Percentiles rank a stretch among this genome's conserved stretches.
Conservation (phyloP, 257 asterid genomes). For the Vinca minor region DNA sequence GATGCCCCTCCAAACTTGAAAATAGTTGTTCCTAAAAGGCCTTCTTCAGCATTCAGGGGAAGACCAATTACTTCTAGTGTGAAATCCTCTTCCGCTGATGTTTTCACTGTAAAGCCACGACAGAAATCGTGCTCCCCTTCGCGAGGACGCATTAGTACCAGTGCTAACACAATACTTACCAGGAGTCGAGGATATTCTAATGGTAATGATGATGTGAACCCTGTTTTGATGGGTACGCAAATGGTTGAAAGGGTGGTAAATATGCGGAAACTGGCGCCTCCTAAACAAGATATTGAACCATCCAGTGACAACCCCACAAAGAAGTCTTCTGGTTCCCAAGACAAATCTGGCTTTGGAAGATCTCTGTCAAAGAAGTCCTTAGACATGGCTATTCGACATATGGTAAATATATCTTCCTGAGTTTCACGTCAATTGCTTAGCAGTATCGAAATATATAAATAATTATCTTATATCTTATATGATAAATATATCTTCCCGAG, state of each 20-base stretch:
- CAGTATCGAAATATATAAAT: neutral
- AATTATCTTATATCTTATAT: conserved; percentile 34
- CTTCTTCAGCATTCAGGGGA: conserved; percentile 60
- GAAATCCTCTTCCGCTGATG: conserved; percentile 18
- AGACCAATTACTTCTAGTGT: conserved; percentile 27
- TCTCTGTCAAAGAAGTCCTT: conserved; percentile 69
- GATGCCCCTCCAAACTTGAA: conserved; percentile 29
- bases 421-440: neutral
- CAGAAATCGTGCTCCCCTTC: conserved; percentile 63
- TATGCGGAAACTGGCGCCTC: conserved; percentile 90
- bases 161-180: conserved; percentile 24
- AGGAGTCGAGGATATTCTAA: conserved; percentile 41
- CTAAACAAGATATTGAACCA: conserved; percentile 40
- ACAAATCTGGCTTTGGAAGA: conserved; percentile 65
- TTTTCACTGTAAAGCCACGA: conserved; percentile 31
- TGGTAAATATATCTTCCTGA: conserved; percentile 38
- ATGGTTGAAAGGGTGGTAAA: conserved; percentile 89
- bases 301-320: conserved; percentile 27
- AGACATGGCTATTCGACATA: conserved; percentile 89
- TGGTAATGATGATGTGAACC: conserved; percentile 56
- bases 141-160: conserved; percentile 24
- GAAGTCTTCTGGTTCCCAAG: conserved; percentile 41
- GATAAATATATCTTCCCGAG: conserved; percentile 29
- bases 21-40: conserved; percentile 38
- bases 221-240: conserved; percentile 60